Conservation (phyloP, 108 stramenopile species). For the Aureococcus anophagefferens region DNA sequence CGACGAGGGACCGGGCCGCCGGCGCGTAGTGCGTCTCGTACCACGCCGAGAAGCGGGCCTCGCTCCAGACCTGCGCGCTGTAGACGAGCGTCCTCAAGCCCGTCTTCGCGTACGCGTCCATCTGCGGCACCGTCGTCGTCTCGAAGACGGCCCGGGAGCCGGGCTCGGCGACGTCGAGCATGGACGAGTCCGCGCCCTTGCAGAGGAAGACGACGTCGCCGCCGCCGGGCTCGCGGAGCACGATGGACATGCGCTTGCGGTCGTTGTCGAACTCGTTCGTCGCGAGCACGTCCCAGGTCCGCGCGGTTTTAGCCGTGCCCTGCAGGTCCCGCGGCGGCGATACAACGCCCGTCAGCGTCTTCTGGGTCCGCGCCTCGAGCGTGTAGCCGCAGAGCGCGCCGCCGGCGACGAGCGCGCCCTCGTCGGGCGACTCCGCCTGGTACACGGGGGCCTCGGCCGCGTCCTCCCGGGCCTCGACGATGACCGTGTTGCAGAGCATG, state of each 20-base stretch:
- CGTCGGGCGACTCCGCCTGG: constrained; percentile 49
- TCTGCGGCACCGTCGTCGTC: constrained; percentile 11
- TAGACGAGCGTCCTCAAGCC: constrained; percentile 42
- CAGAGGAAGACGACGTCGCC: constrained; percentile 27
- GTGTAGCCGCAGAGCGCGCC: constrained; percentile 9
- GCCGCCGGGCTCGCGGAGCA: constrained; percentile 19
- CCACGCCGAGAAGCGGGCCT: constrained; percentile 16
- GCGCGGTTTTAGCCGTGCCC: background rate
- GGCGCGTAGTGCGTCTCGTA: constrained; percentile 9
- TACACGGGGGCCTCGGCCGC: constrained; percentile 12
- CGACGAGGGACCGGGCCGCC: constrained; percentile 12
- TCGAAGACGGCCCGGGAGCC: background rate
- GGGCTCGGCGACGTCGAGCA: constrained; percentile 23
- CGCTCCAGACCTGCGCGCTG: constrained; percentile 19
- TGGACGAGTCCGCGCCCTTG: constrained; percentile 57
- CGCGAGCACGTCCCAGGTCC: constrained; percentile 31
- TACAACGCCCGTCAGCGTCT: background rate
- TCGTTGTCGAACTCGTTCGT: constrained; percentile 40
- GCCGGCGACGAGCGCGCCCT: constrained; percentile 39
- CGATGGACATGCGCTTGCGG: constrained; percentile 50
- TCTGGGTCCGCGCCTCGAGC: background rate
- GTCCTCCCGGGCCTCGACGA: constrained; percentile 17
- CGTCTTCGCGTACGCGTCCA: constrained; percentile 20
- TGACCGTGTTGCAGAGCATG: constrained; percentile 41
- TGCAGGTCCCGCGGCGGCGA: too few species aligned